Conservation (phyloP, 139 green algal genomes). For the Volvox africanus region DNA sequence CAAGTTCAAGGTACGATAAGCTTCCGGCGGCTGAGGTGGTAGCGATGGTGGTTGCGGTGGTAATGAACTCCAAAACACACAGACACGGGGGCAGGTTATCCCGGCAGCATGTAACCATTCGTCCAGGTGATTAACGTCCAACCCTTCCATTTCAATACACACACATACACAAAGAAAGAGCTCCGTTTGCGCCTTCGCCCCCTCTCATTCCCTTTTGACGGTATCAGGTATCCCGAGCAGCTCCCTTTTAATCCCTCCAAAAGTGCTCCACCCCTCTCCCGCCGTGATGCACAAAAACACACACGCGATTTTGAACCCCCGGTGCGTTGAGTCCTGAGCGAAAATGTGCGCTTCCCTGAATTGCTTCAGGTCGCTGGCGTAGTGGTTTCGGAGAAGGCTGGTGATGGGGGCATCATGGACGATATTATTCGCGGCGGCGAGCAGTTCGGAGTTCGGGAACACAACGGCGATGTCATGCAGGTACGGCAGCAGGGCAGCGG, state of each 20-base stretch:
- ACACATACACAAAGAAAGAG: no score
- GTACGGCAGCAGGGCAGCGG: background rate
- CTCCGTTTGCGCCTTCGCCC: no score
- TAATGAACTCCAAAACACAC: background rate
- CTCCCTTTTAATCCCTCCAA: background rate
- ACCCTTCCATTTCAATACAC: no score
- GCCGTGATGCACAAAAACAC: background rate
- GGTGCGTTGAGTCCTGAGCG: no score
- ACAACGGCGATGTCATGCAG: conserved; percentile 25
- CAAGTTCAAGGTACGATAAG: conserved; percentile 34
- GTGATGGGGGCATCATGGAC: conserved; percentile 1
- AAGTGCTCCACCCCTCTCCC: background rate
- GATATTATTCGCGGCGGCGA: background rate
- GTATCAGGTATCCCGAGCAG: background rate
- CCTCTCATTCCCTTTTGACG: background rate
- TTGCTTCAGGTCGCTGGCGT: background rate
- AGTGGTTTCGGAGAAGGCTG: background rate
- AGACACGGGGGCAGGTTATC: background rate
- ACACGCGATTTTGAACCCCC: no score
- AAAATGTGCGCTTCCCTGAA: background rate
- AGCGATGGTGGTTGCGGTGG: background rate
- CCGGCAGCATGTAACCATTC: background rate
- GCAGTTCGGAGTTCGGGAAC: conserved; percentile 9
- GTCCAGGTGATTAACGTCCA: no score
- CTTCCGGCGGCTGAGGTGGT: background rate